A percentile compares a stretch with the other conserved stretches of the same genome.
These are phyloP conservation scores for Malus hybrid DNA, from an alignment of 331 rosid species.

Conservation along the genomic window DNA sequence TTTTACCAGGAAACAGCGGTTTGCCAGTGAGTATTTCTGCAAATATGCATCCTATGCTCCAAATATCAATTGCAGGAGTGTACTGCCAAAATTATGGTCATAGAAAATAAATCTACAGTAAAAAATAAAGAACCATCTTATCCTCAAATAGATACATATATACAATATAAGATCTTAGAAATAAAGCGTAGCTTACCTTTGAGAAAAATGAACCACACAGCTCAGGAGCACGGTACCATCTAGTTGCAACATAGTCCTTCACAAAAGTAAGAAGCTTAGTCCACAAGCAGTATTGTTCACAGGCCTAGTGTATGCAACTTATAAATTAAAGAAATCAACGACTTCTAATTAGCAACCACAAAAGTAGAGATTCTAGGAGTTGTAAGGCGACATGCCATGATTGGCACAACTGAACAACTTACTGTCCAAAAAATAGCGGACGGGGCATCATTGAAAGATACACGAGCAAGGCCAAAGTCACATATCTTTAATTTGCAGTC, in stretches of 20 bases:
- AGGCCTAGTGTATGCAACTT: background rate
- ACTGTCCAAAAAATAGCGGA: conserved; percentile 99
- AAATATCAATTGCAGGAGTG: conserved; percentile 95
- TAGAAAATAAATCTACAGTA: background rate
- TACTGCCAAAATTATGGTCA: conserved; percentile 47
- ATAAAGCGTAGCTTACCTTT: conserved; percentile 51
- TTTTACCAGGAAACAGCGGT: conserved; percentile 94
- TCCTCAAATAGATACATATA: background rate
- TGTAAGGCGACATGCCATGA: background rate
- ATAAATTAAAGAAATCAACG: background rate
- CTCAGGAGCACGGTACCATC: conserved; percentile 99
- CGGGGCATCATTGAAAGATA: conserved; percentile 88
- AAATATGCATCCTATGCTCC: conserved; percentile 99
- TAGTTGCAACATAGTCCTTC: conserved; percentile 96
- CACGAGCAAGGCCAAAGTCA: conserved; percentile 99
- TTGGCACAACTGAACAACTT: conserved; percentile 30
- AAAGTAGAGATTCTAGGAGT: background rate
- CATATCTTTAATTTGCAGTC: conserved; percentile 96
- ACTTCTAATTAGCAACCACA: background rate
- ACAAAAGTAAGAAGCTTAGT: conserved; percentile 16
- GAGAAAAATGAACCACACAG: conserved; percentile 97
- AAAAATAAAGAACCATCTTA: background rate
- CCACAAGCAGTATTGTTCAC: conserved; percentile 11
- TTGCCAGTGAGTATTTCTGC: conserved; percentile 88
- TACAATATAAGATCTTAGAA: background rate